Evolutionary conservation across 148 eudicot species (phyloP).

Genomic region (Arctostaphylos glauca): DNA sequence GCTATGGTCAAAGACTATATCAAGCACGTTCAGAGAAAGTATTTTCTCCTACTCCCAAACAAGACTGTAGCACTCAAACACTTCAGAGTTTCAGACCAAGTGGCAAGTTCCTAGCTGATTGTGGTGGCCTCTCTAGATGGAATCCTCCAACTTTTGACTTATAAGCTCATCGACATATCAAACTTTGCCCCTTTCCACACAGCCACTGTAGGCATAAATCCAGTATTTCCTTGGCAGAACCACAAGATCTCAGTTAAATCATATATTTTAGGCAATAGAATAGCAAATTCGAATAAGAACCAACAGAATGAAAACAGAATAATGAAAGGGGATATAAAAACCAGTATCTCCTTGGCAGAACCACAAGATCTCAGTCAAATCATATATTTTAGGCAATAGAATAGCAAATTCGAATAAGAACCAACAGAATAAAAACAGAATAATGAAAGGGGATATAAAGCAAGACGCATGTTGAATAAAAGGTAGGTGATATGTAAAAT

Average conservation of each 20-base stretch:
- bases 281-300: background rate
- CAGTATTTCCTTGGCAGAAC: background rate
- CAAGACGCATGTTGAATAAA: background rate
- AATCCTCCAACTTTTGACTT: background rate
- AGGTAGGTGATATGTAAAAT: background rate
- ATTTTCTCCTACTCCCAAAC: background rate
- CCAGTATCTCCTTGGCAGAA: background rate
- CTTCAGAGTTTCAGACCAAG: background rate
- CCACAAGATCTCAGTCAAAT: background rate
- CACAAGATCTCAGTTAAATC: background rate
- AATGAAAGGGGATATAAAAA: too few relatives aligned
- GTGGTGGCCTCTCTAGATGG: background rate
- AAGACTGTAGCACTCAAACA: background rate
- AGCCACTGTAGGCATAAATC: background rate
- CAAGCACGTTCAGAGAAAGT: background rate
- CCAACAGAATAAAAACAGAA: background rate
- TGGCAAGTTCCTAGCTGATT: background rate
- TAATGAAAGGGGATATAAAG: background rate
- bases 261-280: background rate
- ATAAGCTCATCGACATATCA: background rate
- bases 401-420: background rate
- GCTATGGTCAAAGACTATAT: background rate
- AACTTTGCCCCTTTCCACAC: background rate
- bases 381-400: background rate
- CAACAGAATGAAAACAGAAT: background rate